Base-by-base conservation (phyloP, 2,329 filamentous ascomycete genomes). In the Parastagonospora nodorum region DNA sequence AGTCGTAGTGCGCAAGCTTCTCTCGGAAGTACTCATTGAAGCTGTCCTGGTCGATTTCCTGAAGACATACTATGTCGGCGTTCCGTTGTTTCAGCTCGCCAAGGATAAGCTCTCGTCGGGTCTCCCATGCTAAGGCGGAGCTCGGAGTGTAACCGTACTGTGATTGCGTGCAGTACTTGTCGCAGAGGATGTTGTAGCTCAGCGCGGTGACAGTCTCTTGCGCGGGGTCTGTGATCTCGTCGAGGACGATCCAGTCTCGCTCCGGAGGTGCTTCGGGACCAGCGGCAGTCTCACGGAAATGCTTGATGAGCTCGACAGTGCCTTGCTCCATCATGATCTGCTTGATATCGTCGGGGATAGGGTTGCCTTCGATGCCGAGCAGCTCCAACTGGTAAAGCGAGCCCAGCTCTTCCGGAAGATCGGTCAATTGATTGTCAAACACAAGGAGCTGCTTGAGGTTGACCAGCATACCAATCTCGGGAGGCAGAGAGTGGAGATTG, bases 381-480 rank as follows among this genome's bases (percentile, higher is more conserved):
- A 92, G 86, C 57, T 97, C 92, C 61, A 99, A 76, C 56, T 92
- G 86, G 74, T 92, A 93, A 14, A 99, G 80, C 28, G 91, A 94
- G 7, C 94, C 94, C 52, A 99, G 78, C 73, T 97, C 92, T 65
- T 82, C 88, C 1, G 94, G 94, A 24, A 99, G 80, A 16, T 85
- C 87, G 54, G 85, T 84, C 47, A 99, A 88, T 55, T 89, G 83
- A 74, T 99, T 99, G 77, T 96, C 92, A 72, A 96, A 97, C 2
- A 97, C 80, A 27, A 92, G 79, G 5, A 99, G 81, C 60, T 89
- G 87, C 75, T 90, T 92, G 48, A 99, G 80, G 62, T 92, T 94
- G 27, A 92, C 94, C 65, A 96, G 90, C 93, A 97, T 99, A 68
- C 94, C 94, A 53, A 99, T 85, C 77, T 99, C 93, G 16, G 89